phyloP scores from a whole-genome alignment of 495 filamentous ascomycete genomes.

The Pseudevernia furfuracea region DNA sequence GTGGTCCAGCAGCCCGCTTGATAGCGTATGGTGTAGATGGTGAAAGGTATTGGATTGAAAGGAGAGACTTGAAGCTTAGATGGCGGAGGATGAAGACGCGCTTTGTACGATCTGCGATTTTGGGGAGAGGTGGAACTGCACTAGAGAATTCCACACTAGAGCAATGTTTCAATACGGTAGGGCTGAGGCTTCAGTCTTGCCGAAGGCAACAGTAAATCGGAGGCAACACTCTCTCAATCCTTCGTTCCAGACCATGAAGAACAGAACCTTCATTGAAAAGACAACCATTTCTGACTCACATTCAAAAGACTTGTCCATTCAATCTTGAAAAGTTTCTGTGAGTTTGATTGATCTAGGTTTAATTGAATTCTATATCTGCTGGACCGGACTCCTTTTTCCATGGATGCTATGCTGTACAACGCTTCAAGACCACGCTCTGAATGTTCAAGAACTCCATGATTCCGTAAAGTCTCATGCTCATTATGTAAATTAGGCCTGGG shows the following conservation, averaged over 20 bases:
- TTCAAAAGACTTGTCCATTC: neutral
- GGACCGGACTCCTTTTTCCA: neutral
- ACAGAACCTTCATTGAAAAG: neutral
- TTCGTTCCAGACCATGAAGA: neutral
- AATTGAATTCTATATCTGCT: neutral
- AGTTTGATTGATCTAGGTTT: neutral
- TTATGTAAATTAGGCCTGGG: neutral
- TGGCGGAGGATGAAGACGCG: slow-evolving; percentile 7
- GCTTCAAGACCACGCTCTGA: neutral
- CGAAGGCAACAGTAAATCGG: neutral
- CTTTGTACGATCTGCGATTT: slow-evolving; percentile 1
- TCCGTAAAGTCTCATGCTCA: neutral
- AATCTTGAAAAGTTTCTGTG: neutral
- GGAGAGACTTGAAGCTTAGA: slow-evolving; percentile 9
- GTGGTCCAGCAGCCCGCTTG: neutral
- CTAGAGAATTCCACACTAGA: slow-evolving; percentile 1
- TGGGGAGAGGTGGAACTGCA: neutral
- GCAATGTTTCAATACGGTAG: neutral
- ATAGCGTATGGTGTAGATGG: neutral
- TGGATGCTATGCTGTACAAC: neutral
- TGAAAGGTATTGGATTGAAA: neutral
- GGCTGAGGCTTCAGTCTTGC: neutral
- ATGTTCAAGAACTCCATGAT: neutral
- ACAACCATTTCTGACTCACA: neutral
- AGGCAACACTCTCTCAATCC: neutral